phyloP scores from a whole-genome alignment of 257 asterid species.

The Rehmannia glutinosa region DNA sequence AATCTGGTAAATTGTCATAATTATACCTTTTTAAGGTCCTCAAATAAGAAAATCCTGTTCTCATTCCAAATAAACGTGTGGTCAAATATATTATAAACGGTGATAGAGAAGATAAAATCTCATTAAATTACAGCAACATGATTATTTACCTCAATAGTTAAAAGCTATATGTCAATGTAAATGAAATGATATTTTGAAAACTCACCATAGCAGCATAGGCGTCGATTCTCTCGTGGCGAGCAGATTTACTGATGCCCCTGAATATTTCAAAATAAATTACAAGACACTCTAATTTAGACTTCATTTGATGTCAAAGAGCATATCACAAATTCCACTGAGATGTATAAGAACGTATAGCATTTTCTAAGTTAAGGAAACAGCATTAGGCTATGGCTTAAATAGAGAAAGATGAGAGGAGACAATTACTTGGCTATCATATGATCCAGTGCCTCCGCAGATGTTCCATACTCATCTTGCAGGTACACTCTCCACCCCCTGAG shows the following conservation, averaged over 20 bases:
- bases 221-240: slow-evolving; percentile 50
- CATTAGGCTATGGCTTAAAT: neutral
- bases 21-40: neutral
- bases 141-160: neutral
- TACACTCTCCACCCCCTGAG: slow-evolving; percentile 95
- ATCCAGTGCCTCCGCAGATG: slow-evolving; percentile 65
- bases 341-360: no score
- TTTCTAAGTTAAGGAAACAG: no score
- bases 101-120: no score
- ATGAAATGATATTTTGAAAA: neutral
- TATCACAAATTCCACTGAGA: no score
- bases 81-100: no score
- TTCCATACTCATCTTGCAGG: slow-evolving; percentile 90
- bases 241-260: slow-evolving; percentile 66
- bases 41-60: neutral
- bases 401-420: neutral
- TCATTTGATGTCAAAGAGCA: no score
- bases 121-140: neutral
- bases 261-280: neutral
- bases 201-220: slow-evolving; percentile 93
- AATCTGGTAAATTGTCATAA: neutral
- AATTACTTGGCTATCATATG: slow-evolving; percentile 65
- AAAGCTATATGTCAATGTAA: neutral
- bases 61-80: neutral
- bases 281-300: neutral